phyloP scores from a whole-genome alignment of 768 basidiomycete species.

The Leucocoprinus sp. region DNA sequence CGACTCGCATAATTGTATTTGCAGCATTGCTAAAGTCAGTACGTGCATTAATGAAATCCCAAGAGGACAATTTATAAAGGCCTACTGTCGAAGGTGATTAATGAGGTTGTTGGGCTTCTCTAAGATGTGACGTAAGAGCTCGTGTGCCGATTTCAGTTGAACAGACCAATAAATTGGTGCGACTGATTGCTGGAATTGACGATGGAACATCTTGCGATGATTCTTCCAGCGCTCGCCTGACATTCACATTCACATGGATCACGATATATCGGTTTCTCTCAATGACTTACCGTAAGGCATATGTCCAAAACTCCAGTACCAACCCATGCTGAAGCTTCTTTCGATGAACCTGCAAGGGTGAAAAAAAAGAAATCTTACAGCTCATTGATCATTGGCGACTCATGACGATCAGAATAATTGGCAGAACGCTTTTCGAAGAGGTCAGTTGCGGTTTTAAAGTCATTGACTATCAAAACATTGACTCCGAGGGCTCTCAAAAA shows the following conservation, averaged over 20 bases:
- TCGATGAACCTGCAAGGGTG: background rate
- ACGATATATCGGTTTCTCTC: background rate
- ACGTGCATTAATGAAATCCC: background rate
- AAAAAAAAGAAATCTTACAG: slow-evolving; percentile 25
- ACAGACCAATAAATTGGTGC: slow-evolving; percentile 34
- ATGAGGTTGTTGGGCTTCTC: slow-evolving; percentile 34
- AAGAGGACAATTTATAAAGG: slow-evolving; percentile 6
- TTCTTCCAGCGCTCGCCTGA: slow-evolving; percentile 45
- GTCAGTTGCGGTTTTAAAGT: slow-evolving; percentile 36
- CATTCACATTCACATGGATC: background rate
- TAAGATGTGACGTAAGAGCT: slow-evolving; percentile 36
- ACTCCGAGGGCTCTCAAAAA: slow-evolving; percentile 44
- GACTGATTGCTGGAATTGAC: slow-evolving; percentile 38
- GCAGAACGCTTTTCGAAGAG: slow-evolving; percentile 48
- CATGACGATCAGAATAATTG: slow-evolving; percentile 47
- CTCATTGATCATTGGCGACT: slow-evolving; percentile 42
- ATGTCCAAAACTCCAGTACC: slow-evolving; percentile 48
- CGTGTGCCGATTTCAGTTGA: slow-evolving; percentile 36
- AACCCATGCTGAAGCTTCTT: slow-evolving; percentile 20
- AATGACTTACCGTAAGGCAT: slow-evolving; percentile 35
- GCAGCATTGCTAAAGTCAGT: slow-evolving; percentile 33
- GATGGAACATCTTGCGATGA: slow-evolving; percentile 45
- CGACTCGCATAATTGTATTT: slow-evolving; percentile 44
- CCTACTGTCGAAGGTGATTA: slow-evolving; percentile 44
- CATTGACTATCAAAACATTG: slow-evolving; percentile 31